Evolutionary conservation across 257 asterid genomes (phyloP).

Genomic region (Solanum pimpinellifolium): DNA sequence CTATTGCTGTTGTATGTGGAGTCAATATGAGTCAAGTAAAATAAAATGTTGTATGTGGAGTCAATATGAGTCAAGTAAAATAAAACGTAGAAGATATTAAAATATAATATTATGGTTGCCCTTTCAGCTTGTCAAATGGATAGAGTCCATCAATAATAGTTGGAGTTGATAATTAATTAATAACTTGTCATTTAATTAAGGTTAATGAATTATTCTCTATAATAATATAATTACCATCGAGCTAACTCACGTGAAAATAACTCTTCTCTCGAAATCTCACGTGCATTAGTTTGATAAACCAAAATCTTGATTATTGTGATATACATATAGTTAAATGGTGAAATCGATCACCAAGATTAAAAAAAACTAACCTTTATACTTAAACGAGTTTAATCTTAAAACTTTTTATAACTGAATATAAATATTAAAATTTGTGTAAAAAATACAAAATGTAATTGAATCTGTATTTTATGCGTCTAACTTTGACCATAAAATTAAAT

Average conservation of each 20-base stretch:
- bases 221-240: background rate
- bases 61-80: background rate
- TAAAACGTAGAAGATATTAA: fast-evolving
- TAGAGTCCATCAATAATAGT: background rate
- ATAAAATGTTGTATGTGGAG: background rate
- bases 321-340: background rate
- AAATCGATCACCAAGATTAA: background rate
- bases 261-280: background rate
- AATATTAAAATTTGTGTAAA: background rate
- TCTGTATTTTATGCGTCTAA: background rate
- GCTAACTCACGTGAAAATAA: background rate
- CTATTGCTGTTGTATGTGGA: fast-evolving
- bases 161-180: background rate
- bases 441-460: background rate
- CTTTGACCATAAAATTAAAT: background rate
- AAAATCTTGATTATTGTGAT: background rate
- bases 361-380: background rate
- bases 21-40: background rate
- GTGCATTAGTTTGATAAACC: background rate
- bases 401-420: background rate
- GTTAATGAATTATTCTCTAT: background rate
- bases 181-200: background rate
- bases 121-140: background rate
- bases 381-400: background rate
- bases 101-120: background rate